phyloP scores from a whole-genome alignment of 345 rosid genomes.

The Eutrema japonicum region DNA sequence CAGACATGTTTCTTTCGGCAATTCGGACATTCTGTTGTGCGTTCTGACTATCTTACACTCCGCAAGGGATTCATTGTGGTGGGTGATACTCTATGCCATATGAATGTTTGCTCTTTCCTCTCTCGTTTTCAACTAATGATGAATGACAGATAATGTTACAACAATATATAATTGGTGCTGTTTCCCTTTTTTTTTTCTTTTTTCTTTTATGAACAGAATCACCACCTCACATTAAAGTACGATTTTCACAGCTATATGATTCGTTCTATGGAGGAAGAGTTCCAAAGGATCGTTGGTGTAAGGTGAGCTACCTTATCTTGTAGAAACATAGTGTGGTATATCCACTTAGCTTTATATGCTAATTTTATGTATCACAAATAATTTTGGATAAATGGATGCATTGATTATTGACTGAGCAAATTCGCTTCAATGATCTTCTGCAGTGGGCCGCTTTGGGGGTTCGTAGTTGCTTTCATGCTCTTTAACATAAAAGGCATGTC shows the following conservation, averaged over 20 bases:
- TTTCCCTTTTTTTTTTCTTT: background rate
- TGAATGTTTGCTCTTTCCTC: conserved; percentile 27
- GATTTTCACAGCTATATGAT: conserved; percentile 98
- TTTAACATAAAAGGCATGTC: conserved; percentile 80
- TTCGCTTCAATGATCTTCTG: conserved; percentile 42
- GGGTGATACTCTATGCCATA: conserved; percentile 39
- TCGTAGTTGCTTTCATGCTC: conserved; percentile 94
- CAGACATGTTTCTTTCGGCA: conserved; percentile 95
- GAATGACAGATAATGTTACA: conserved; percentile 6
- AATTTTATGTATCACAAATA: background rate
- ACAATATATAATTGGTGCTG: background rate
- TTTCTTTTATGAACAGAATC: conserved; percentile 65
- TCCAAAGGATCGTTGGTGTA: conserved; percentile 91
- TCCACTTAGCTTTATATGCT: conserved; percentile 9
- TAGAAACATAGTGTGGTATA: background rate
- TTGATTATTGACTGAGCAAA: background rate
- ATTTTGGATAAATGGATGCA: background rate
- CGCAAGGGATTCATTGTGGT: conserved; percentile 89
- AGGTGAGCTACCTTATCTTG: conserved; percentile 52
- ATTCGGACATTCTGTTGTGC: conserved; percentile 87
- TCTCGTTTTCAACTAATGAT: conserved; percentile 1
- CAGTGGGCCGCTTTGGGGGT: conserved; percentile 95
- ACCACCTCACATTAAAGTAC: conserved; percentile 66
- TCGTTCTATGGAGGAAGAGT: conserved; percentile 99
- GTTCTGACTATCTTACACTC: conserved; percentile 82